Conservation (phyloP, 1,284 basidiomycete species). For the Mycena citricolor region DNA sequence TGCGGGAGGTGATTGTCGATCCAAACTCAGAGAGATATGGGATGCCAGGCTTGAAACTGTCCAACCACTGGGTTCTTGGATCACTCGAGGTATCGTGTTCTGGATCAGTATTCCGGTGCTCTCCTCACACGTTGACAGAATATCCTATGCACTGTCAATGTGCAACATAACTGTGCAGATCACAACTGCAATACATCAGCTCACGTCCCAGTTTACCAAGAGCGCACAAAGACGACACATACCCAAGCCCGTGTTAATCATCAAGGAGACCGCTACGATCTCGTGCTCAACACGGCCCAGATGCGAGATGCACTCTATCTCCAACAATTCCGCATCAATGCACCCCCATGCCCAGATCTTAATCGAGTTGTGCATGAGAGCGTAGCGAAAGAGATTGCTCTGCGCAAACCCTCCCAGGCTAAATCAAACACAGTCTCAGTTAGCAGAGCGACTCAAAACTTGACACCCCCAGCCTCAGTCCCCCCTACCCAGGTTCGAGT, state of each 20-base stretch:
- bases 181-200: slow-evolving; percentile 22
- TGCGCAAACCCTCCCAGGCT: too few relatives aligned
- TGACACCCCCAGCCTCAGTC: too few relatives aligned
- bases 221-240: slow-evolving; percentile 16
- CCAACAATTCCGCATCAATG: slow-evolving; percentile 21
- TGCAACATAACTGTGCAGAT: slow-evolving; percentile 27
- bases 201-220: slow-evolving; percentile 21
- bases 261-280: slow-evolving; percentile 11
- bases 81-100: not conserved
- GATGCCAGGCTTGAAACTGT: slow-evolving; percentile 10
- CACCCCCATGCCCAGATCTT: not conserved
- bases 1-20: not conserved
- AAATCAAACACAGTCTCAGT: too few relatives aligned
- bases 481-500: too few relatives aligned
- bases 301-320: slow-evolving; percentile 29
- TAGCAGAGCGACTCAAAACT: too few relatives aligned
- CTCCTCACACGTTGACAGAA: slow-evolving; percentile 20
- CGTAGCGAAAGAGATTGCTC: not conserved
- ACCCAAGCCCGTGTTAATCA: slow-evolving; percentile 7
- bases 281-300: slow-evolving; percentile 28
- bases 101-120: too few relatives aligned
- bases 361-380: not conserved
- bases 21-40: not conserved
- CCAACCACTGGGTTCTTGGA: not conserved
- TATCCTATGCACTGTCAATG: slow-evolving; percentile 30